Evolutionary conservation across 768 basidiomycete species (phyloP).

Genomic region (Termitomyces titanicus): DNA sequence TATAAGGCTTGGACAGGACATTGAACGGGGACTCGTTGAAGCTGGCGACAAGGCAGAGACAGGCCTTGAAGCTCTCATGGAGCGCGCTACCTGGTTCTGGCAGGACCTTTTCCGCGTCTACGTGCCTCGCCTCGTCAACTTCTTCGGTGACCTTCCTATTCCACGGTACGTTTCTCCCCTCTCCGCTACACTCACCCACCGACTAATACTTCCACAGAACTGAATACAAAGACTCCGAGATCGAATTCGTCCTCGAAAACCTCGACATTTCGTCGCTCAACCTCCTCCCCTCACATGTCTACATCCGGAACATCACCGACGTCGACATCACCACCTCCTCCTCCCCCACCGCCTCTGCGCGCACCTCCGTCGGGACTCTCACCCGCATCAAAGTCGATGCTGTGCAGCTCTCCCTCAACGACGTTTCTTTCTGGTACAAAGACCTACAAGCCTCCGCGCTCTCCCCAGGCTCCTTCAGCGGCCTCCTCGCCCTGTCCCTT

Average conservation of each 20-base stretch:
- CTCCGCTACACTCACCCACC: background rate
- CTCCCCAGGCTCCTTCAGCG: conserved; percentile 55
- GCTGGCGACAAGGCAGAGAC: conserved; percentile 33
- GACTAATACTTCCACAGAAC: conserved; percentile 36
- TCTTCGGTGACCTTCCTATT: conserved; percentile 63
- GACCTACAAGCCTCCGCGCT: conserved; percentile 52
- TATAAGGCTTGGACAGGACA: conserved; percentile 39
- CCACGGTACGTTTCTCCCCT: conserved; percentile 44
- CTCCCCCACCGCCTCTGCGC: conserved; percentile 32
- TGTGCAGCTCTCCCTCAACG: conserved; percentile 55
- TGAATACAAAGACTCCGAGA: conserved; percentile 64
- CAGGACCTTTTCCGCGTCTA: conserved; percentile 81
- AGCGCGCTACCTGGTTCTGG: conserved; percentile 74
- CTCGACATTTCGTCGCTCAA: conserved; percentile 65
- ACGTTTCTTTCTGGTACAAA: conserved; percentile 73
- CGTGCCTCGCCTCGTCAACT: conserved; percentile 49
- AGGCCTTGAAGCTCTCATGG: conserved; percentile 49
- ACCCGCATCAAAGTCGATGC: conserved; percentile 67
- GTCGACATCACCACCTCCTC: conserved; percentile 41
- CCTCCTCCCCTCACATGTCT: conserved; percentile 66
- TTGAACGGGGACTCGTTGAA: conserved; percentile 39
- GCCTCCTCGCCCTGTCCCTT: conserved; percentile 57
- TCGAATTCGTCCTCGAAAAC: conserved; percentile 75
- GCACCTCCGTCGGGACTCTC: conserved; percentile 55
- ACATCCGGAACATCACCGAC: conserved; percentile 67